These are phyloP conservation scores for Sarocladium oryzae DNA, from an alignment of 2,329 filamentous ascomycete genomes.

Conservation along the genomic window DNA sequence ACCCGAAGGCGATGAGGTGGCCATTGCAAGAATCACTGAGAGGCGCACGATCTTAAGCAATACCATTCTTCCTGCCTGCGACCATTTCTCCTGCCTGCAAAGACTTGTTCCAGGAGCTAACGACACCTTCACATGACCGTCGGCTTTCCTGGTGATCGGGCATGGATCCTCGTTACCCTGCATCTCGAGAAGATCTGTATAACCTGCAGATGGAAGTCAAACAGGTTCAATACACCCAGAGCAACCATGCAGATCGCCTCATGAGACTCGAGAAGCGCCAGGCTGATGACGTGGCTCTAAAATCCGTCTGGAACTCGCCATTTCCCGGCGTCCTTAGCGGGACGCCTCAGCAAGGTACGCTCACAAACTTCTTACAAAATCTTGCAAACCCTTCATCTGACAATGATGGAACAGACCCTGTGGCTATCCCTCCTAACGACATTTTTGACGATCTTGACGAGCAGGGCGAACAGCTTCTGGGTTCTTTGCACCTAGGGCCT, in stretches of 20 bases:
- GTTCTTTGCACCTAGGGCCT: conserved; percentile 71
- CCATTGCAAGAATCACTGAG: background rate
- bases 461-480: conserved; percentile 71
- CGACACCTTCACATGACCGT: background rate
- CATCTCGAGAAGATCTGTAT: conserved; percentile 58
- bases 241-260: conserved; percentile 55
- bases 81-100: no score
- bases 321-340: conserved; percentile 81
- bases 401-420: conserved; percentile 35
- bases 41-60: background rate
- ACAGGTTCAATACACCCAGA: conserved; percentile 58
- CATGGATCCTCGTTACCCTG: conserved; percentile 58
- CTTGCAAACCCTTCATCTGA: conserved; percentile 14
- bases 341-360: conserved; percentile 76
- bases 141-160: conserved; percentile 24
- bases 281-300: conserved; percentile 61
- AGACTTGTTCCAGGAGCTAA: no score
- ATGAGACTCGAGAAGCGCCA: conserved; percentile 59
- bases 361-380: background rate
- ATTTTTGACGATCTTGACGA: conserved; percentile 89
- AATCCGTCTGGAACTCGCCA: conserved; percentile 89
- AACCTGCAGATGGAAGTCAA: conserved; percentile 66
- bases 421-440: conserved; percentile 71
- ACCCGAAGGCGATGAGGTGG: background rate
- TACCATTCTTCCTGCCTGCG: no score